phyloP scores from a whole-genome alignment of 2,329 filamentous ascomycete genomes.

The Graphilbum fragrans region DNA sequence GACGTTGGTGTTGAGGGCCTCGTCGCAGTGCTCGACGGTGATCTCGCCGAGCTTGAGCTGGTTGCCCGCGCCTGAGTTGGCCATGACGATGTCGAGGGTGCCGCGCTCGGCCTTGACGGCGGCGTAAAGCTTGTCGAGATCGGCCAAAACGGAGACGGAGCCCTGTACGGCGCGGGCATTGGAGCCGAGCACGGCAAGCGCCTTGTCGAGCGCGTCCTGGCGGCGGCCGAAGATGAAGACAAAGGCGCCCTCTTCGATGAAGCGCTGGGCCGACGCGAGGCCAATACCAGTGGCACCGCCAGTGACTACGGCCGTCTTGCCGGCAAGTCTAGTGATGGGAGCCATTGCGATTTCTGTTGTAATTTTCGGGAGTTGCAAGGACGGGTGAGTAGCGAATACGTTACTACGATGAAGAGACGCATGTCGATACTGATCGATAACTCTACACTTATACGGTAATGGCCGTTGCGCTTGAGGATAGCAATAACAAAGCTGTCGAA shows the following conservation, averaged over 20 bases:
- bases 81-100: constrained; percentile 49
- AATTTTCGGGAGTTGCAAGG: no score
- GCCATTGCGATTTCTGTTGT: no score
- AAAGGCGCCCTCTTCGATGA: constrained; percentile 43
- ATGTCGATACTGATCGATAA: no score
- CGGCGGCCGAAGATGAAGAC: constrained; percentile 49
- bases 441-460: no score
- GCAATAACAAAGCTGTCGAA: no score
- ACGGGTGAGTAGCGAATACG: no score
- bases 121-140: constrained; percentile 4
- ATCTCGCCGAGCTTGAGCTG: constrained; percentile 45
- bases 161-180: constrained; percentile 6
- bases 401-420: no score
- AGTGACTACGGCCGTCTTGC: no score
- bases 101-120: constrained; percentile 7
- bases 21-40: constrained; percentile 33
- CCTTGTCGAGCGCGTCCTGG: constrained; percentile 23
- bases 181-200: constrained; percentile 18
- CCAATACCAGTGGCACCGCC: no score
- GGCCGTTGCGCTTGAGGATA: no score
- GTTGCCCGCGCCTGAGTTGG: constrained; percentile 63
- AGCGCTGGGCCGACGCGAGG: no score
- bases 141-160: constrained; percentile 2
- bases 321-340: no score
- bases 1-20: constrained; percentile 58